These are phyloP conservation scores for Angophora floribunda DNA, from an alignment of 345 rosid species.

Conservation along the genomic window DNA sequence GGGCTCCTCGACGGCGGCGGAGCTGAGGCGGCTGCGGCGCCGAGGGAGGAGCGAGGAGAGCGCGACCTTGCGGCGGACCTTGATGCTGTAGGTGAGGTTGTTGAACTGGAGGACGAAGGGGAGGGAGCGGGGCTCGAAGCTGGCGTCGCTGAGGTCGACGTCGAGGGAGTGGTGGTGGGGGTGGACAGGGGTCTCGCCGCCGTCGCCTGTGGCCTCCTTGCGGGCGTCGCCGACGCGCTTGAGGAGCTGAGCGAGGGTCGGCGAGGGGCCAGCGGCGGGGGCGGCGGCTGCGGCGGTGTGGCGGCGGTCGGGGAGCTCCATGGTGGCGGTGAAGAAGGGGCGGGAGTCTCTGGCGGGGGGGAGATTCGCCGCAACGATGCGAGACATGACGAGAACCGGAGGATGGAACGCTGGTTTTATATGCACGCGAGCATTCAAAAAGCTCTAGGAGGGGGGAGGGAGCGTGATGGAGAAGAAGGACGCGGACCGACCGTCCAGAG, in stretches of 20 bases:
- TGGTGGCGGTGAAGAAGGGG: conserved; percentile 4
- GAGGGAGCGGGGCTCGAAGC: conserved; percentile 23
- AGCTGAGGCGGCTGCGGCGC: background rate
- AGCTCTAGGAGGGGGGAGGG: background rate
- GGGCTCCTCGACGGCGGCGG: conserved; percentile 19
- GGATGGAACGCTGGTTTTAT: background rate
- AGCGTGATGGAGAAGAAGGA: background rate
- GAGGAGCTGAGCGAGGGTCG: conserved; percentile 68
- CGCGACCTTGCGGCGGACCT: conserved; percentile 33
- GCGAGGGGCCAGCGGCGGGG: conserved; percentile 3
- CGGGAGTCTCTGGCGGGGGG: background rate
- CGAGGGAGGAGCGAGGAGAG: conserved; percentile 20
- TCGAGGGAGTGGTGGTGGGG: conserved; percentile 14
- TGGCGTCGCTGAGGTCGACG: conserved; percentile 32
- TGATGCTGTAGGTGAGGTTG: conserved; percentile 73
- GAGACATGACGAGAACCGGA: background rate
- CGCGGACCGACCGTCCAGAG: background rate
- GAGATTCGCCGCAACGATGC: background rate
- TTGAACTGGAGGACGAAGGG: conserved; percentile 65
- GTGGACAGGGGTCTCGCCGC: conserved; percentile 71
- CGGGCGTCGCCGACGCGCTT: conserved; percentile 64
- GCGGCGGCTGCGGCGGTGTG: background rate
- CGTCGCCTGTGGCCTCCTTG: conserved; percentile 50
- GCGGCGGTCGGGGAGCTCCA: conserved; percentile 23
- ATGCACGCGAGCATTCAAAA: background rate